Percentiles rank a stretch among this genome's conserved stretches.
Evolutionary conservation across 2,329 filamentous ascomycete genomes (phyloP).

Genomic region (Venturia effusa): DNA sequence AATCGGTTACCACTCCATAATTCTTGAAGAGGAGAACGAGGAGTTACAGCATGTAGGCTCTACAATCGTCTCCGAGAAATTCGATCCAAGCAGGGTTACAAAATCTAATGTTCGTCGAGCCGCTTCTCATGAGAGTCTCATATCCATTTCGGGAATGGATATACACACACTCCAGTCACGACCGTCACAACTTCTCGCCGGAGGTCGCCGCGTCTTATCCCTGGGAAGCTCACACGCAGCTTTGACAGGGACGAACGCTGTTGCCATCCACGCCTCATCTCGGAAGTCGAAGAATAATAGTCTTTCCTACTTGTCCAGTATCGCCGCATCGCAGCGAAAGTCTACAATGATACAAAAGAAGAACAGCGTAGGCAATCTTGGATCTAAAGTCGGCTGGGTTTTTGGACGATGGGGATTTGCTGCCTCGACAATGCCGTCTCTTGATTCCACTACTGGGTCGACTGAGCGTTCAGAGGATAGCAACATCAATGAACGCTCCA

Average conservation of each 20-base stretch:
- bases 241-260: not conserved
- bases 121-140: slow-evolving; percentile 75
- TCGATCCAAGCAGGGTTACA: not conserved
- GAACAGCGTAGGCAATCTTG: slow-evolving; percentile 25
- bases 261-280: slow-evolving; percentile 3
- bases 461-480: not conserved
- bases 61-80: slow-evolving; percentile 11
- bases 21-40: slow-evolving; percentile 27
- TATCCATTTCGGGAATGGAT: slow-evolving; percentile 79
- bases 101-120: slow-evolving; percentile 50
- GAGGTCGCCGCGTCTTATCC: slow-evolving; percentile 37
- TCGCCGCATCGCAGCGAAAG: slow-evolving; percentile 1
- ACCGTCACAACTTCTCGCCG: slow-evolving; percentile 60
- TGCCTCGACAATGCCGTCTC: slow-evolving; percentile 36
- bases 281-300: not conserved
- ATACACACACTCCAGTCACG: slow-evolving; percentile 71
- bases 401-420: slow-evolving; percentile 52
- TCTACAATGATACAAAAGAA: slow-evolving; percentile 6
- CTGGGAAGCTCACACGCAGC: slow-evolving; percentile 28
- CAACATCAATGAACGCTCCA: not conserved
- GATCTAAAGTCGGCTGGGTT: slow-evolving; percentile 53
- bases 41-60: slow-evolving; percentile 13
- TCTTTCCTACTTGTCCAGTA: slow-evolving; percentile 7
- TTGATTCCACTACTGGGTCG: slow-evolving; percentile 19
- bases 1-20: slow-evolving; percentile 16